Conservation (phyloP, 2,329 filamentous ascomycete genomes). For the Rhytidhysteron rufulum region DNA sequence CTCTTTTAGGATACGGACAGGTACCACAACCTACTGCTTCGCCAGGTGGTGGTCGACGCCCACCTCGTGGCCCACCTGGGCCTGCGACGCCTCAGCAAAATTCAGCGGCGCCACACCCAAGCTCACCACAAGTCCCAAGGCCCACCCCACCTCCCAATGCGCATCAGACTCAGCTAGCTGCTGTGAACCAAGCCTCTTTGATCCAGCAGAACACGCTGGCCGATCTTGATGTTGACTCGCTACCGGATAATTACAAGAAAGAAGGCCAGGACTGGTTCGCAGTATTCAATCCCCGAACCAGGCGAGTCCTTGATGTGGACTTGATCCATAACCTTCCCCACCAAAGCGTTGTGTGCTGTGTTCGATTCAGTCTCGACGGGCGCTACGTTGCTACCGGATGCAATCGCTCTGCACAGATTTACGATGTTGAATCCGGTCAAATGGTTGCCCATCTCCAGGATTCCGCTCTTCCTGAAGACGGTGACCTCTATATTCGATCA, state of each 20-base stretch:
- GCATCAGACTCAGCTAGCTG: constrained; percentile 29
- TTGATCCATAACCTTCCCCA: constrained; percentile 89
- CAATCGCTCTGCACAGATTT: constrained; percentile 99
- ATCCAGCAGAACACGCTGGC: constrained; percentile 65
- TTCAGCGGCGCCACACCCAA: constrained; percentile 80
- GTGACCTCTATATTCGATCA: constrained; percentile 93
- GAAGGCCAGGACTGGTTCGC: constrained; percentile 91
- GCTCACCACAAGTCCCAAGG: constrained; percentile 84
- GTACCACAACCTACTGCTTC: constrained; percentile 81
- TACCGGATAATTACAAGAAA: constrained; percentile 84
- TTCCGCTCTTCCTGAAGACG: constrained; percentile 77
- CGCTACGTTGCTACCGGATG: constrained; percentile 95
- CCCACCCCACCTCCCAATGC: constrained; percentile 63
- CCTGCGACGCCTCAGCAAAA: constrained; percentile 91
- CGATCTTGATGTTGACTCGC: constrained; percentile 80
- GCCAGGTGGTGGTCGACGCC: constrained; percentile 69
- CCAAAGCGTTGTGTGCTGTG: constrained; percentile 96
- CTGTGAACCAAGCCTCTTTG: constrained; percentile 42
- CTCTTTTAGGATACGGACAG: constrained; percentile 67
- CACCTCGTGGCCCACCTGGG: constrained; percentile 57
- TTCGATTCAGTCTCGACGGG: constrained; percentile 92
- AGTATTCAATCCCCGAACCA: constrained; percentile 90
- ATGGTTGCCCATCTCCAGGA: constrained; percentile 91
- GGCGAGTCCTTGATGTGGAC: constrained; percentile 86
- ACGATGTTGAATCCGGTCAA: constrained; percentile 81